Percentiles rank a stretch among this genome's conserved stretches.
Evolutionary conservation across 768 basidiomycete genomes (phyloP).

Genomic region (Hypsizygus marmoreus): DNA sequence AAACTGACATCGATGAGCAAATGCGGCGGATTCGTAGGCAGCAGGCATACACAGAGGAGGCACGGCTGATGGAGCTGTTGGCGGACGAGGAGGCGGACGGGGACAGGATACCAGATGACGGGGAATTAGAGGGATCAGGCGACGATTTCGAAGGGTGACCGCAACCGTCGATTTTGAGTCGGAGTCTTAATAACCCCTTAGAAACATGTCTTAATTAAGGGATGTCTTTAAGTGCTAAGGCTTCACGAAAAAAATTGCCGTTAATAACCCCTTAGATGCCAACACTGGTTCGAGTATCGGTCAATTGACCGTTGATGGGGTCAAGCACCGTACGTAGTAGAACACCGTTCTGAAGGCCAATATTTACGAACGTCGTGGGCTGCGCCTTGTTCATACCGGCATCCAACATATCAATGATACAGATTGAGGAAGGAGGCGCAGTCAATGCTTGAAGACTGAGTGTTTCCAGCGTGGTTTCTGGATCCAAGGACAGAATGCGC

Average conservation of each 20-base stretch:
- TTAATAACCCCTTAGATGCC: constrained; percentile 16
- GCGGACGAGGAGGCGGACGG: constrained; percentile 19
- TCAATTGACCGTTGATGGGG: constrained; percentile 90
- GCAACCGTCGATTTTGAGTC: no score
- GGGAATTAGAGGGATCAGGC: constrained; percentile 3
- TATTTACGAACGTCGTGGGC: constrained; percentile 97
- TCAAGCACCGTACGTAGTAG: constrained; percentile 94
- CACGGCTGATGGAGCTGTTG: constrained; percentile 21
- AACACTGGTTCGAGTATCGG: constrained; percentile 81
- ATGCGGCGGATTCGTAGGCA: neutral
- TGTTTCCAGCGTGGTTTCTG: constrained; percentile 92
- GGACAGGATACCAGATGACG: no score
- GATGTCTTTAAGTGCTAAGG: constrained; percentile 12
- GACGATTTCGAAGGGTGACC: constrained; percentile 1
- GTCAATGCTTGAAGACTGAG: constrained; percentile 96
- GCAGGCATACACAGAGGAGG: constrained; percentile 20
- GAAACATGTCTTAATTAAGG: constrained; percentile 18
- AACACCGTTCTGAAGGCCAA: constrained; percentile 95
- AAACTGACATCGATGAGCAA: constrained; percentile 14
- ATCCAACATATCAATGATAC: constrained; percentile 97
- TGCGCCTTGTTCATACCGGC: constrained; percentile 95
- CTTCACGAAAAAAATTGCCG: constrained; percentile 13
- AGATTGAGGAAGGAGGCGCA: constrained; percentile 93
- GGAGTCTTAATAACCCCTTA: constrained; percentile 10
- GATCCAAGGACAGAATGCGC: constrained; percentile 94